A percentile compares a stretch with the other conserved stretches of the same genome.
These are phyloP conservation scores for Acanthamoeba healyi DNA, from an alignment of 208 protist genomes.

Conservation along the genomic window DNA sequence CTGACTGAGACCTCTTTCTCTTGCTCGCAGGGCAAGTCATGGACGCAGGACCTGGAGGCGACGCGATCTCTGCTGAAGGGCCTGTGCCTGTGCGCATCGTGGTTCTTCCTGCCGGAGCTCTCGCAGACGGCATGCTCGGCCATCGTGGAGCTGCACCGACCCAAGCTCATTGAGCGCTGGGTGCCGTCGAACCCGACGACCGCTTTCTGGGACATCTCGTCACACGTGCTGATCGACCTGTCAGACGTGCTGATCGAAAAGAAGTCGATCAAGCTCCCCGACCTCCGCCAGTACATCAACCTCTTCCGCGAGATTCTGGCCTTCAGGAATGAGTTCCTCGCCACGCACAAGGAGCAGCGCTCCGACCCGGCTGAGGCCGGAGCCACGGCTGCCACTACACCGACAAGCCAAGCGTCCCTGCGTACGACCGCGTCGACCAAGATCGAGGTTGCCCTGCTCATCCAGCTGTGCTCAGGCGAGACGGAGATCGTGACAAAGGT, in stretches of 20 bases:
- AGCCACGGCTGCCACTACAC: no score
- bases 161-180: constrained; percentile 77
- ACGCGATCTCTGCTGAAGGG: constrained; percentile 74
- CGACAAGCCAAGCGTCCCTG: no score
- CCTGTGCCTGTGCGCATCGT: constrained; percentile 72
- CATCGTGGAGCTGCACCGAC: constrained; percentile 81
- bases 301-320: constrained; percentile 77
- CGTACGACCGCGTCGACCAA: constrained; percentile 38
- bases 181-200: constrained; percentile 56
- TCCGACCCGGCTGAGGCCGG: not conserved
- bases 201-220: constrained; percentile 84
- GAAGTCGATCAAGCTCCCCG: constrained; percentile 70
- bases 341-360: constrained; percentile 74
- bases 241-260: constrained; percentile 75
- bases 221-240: constrained; percentile 74
- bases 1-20: no score
- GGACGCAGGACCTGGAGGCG: constrained; percentile 65
- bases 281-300: constrained; percentile 76
- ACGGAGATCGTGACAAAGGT: constrained; percentile 80
- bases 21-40: constrained; percentile 59
- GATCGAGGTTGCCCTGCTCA: constrained; percentile 82
- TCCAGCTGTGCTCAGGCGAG: constrained; percentile 81
- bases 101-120: constrained; percentile 78
- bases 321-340: constrained; percentile 79
- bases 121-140: constrained; percentile 60